Evolutionary conservation across 768 basidiomycete genomes (phyloP).

Genomic region (Sistotremastrum niveocremeum): DNA sequence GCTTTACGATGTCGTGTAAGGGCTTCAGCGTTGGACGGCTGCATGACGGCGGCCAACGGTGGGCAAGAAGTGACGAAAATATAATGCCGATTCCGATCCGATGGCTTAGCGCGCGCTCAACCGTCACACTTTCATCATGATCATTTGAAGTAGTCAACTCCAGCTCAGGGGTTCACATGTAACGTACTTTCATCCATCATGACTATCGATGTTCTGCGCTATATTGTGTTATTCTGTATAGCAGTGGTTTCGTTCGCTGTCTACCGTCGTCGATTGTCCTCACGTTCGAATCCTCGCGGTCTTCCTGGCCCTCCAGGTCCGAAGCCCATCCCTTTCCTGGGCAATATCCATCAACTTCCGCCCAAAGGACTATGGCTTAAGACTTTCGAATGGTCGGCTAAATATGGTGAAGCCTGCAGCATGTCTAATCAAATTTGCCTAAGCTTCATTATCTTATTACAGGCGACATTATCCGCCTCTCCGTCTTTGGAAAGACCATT

Average conservation of each 20-base stretch:
- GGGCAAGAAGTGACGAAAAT: no score
- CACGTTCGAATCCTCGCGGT: neutral
- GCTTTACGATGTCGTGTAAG: slow-evolving; percentile 54
- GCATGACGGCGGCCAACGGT: slow-evolving; percentile 12
- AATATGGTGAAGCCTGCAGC: slow-evolving; percentile 37
- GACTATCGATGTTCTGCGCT: no score
- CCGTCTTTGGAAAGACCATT: slow-evolving; percentile 51
- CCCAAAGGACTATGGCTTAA: slow-evolving; percentile 51
- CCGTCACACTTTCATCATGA: no score
- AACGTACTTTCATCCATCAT: no score
- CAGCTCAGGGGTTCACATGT: no score
- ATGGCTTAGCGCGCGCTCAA: no score
- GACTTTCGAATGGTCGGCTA: slow-evolving; percentile 46
- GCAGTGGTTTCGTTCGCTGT: no score
- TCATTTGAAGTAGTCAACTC: no score
- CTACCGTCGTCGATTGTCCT: no score
- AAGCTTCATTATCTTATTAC: neutral
- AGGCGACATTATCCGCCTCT: slow-evolving; percentile 56
- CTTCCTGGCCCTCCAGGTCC: slow-evolving; percentile 44
- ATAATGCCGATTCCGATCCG: no score
- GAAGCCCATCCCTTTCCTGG: slow-evolving; percentile 47
- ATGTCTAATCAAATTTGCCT: neutral
- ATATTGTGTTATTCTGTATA: no score
- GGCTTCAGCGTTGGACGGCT: slow-evolving; percentile 31
- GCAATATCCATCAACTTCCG: slow-evolving; percentile 49